These are phyloP conservation scores for Kalmanozyma brasiliensis DNA, from an alignment of 1,284 basidiomycete genomes.

Conservation along the genomic window DNA sequence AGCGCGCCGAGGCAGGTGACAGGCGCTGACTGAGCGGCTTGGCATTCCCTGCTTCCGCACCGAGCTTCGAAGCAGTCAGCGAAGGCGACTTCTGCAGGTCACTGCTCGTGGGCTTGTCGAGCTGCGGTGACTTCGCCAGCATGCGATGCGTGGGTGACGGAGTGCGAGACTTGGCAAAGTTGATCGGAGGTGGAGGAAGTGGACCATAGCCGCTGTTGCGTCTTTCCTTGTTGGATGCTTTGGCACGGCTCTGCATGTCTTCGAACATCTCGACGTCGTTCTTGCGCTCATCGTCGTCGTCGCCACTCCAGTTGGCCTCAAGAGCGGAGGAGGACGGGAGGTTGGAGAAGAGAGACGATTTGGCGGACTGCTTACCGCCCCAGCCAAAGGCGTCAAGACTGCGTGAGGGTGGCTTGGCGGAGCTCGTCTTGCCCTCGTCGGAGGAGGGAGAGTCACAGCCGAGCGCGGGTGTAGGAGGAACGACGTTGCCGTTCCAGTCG, in stretches of 20 bases:
- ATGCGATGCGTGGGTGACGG: constrained; percentile 35
- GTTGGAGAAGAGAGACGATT: constrained; percentile 32
- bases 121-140: constrained; percentile 29
- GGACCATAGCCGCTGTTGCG: constrained; percentile 18
- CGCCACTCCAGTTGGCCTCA: constrained; percentile 48
- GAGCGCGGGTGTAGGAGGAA: constrained; percentile 41
- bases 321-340: constrained; percentile 29
- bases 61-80: constrained; percentile 7
- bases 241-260: constrained; percentile 28
- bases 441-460: constrained; percentile 39
- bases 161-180: constrained; percentile 24
- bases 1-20: constrained; percentile 27
- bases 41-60: not conserved
- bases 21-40: not conserved
- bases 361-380: constrained; percentile 25
- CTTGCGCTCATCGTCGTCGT: constrained; percentile 41
- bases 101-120: constrained; percentile 12
- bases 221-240: constrained; percentile 33
- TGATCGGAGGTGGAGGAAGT: constrained; percentile 34
- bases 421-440: constrained; percentile 11
- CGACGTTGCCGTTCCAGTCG: constrained; percentile 40
- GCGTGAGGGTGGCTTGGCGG: constrained; percentile 18
- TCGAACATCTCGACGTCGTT: constrained; percentile 34
- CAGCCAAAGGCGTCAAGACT: constrained; percentile 41
- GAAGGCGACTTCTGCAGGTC: not conserved